A percentile compares a stretch with the other conserved stretches of the same genome.
phyloP scores from a whole-genome alignment of 2,329 filamentous ascomycete genomes.

The Didymella pinodella region DNA sequence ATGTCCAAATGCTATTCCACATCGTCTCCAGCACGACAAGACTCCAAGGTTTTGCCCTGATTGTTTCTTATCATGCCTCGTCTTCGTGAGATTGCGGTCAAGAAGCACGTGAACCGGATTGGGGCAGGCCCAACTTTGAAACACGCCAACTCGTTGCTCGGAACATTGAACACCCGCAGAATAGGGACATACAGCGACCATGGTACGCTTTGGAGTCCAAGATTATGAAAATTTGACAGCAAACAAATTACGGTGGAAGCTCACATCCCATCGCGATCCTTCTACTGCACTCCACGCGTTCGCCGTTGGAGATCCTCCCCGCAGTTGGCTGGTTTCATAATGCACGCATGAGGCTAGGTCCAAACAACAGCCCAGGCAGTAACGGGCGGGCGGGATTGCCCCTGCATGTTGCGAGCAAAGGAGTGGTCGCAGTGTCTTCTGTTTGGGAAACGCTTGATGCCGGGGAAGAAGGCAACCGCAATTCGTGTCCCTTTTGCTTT shows the following conservation, averaged over 20 bases:
- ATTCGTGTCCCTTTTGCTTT: slow-evolving; percentile 15
- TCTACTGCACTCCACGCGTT: slow-evolving; percentile 21
- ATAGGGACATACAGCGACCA: slow-evolving; percentile 4
- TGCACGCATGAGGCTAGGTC: slow-evolving; percentile 9
- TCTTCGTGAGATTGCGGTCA: slow-evolving; percentile 13
- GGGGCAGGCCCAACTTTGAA: slow-evolving; percentile 21
- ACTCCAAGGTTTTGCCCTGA: not conserved
- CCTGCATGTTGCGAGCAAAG: slow-evolving; percentile 20
- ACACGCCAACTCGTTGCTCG: slow-evolving; percentile 22
- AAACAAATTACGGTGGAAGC: not conserved
- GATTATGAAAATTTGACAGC: not conserved
- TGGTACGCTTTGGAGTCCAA: not conserved
- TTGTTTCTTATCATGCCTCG: not conserved
- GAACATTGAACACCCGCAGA: slow-evolving; percentile 9
- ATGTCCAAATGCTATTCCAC: slow-evolving; percentile 8
- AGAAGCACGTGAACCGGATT: slow-evolving; percentile 15
- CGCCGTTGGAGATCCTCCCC: slow-evolving; percentile 17
- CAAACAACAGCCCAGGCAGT: slow-evolving; percentile 10
- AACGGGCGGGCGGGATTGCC: slow-evolving; percentile 16
- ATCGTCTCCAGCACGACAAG: not conserved
- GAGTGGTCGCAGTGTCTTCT: slow-evolving; percentile 16
- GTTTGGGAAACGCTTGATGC: slow-evolving; percentile 7
- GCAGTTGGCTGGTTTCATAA: slow-evolving; percentile 7
- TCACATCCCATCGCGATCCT: slow-evolving; percentile 3
- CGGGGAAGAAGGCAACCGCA: slow-evolving; percentile 14